Evolutionary conservation across 2,329 filamentous ascomycete species (phyloP).

Genomic region (Claviceps purpurea): DNA sequence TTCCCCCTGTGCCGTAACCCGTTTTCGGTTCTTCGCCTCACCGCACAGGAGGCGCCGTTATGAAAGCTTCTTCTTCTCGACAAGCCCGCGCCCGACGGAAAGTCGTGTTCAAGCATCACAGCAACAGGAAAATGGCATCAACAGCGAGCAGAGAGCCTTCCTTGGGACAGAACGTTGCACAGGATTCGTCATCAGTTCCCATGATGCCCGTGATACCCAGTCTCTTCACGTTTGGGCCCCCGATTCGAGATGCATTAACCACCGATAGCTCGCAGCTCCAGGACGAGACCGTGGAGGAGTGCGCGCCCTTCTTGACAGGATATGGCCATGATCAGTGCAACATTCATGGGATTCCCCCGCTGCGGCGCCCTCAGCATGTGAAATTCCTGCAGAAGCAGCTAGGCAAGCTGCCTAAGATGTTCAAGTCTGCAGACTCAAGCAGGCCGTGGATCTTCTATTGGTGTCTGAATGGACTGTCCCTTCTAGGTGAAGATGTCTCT

Average conservation of each 20-base stretch:
- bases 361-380: slow-evolving; percentile 52
- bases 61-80: slow-evolving; percentile 4
- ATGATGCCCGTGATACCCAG: slow-evolving; percentile 35
- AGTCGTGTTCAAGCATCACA: slow-evolving; percentile 6
- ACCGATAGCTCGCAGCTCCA: slow-evolving; percentile 59
- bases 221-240: slow-evolving; percentile 44
- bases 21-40: neutral
- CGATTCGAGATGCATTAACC: slow-evolving; percentile 49
- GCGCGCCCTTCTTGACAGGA: slow-evolving; percentile 53
- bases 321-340: slow-evolving; percentile 46
- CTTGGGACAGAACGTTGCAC: slow-evolving; percentile 4
- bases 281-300: slow-evolving; percentile 52
- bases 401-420: slow-evolving; percentile 51
- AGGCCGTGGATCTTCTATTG: slow-evolving; percentile 93
- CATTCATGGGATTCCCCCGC: slow-evolving; percentile 55
- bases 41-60: slow-evolving; percentile 1
- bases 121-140: slow-evolving; percentile 5
- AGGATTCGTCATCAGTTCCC: slow-evolving; percentile 7
- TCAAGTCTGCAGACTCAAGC: slow-evolving; percentile 68
- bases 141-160: slow-evolving; percentile 1
- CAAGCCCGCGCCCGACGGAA: slow-evolving; percentile 4
- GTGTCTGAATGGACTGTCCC: slow-evolving; percentile 61
- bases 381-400: slow-evolving; percentile 48
- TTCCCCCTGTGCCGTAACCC: neutral
- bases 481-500: slow-evolving; percentile 61